Evolutionary conservation across 306 rosid species (phyloP), one percentile per base, ranked within the genome.

Genomic region (Quercus bicolor): DNA sequence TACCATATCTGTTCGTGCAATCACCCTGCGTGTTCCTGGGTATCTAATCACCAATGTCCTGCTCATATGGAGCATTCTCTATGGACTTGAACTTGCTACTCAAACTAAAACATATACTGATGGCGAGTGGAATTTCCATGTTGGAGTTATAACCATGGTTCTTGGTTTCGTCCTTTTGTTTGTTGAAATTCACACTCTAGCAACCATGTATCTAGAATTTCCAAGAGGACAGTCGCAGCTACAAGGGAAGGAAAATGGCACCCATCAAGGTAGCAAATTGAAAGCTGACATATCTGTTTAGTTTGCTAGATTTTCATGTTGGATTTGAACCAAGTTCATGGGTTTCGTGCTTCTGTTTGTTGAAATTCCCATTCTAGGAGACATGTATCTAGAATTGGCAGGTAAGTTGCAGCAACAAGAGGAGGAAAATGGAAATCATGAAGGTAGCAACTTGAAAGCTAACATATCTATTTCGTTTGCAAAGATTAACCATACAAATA

Each of bases 301-400:
- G 31, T 19, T 78, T 56, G 40, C 62, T 40, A 40, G 45, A 40
- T 40, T 40, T 40, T 40, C 11, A 40, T 40, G 45, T 48, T 48
- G 16, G 53, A 48, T 11, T 48, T 48, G 5, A 12, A 48, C 53
- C 53, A 48, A 12, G 16, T 12, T 12, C 53, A 2, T 48, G 12
- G 53, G 53, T 48, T 48, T 12, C 53, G 14, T 89, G 64, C 82
- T 91, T 68, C 52, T 86, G 52, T 80, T 52, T 28, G 68, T 81
- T 15, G 92, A 90, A 72, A 69, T 91, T 71, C 93, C 93, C 68
- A 81, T 91, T 40, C 75, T 89, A 20, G 82, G 83, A 1, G 85
- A 87, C 72, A 76, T 88, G 83, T 78, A 81, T 68, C 77, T 83
- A n/a, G 79, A 77, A 65, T 81, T 88, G 81, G 77, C 82, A 8